A percentile compares a stretch with the other conserved stretches of the same genome.
phyloP scores from a whole-genome alignment of 192 early-diverging fungal genomes.

The Rhizophlyctis rosea region DNA sequence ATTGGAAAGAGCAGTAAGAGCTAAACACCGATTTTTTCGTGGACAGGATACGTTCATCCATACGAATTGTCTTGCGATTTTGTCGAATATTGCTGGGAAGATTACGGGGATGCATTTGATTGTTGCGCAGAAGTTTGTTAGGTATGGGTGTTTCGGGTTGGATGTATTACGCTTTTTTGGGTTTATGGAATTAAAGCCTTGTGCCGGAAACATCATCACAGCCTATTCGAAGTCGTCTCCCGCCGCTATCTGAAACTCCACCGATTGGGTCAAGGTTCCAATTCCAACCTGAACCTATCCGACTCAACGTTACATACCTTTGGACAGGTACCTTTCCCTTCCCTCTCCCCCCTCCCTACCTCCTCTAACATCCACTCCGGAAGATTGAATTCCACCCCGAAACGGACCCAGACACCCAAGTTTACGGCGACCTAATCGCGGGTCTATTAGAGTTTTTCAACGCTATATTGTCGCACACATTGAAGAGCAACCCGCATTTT shows the following conservation, averaged over 20 bases:
- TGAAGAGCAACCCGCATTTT: constrained; percentile 66
- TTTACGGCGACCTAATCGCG: constrained; percentile 66
- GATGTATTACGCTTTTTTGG: neutral
- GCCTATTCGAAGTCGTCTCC: constrained; percentile 65
- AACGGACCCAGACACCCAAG: constrained; percentile 43
- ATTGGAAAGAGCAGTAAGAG: no score
- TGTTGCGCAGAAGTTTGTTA: constrained; percentile 68
- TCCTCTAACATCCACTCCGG: neutral
- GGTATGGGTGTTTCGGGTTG: constrained; percentile 27
- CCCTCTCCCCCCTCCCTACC: neutral
- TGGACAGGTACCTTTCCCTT: neutral
- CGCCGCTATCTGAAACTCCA: constrained; percentile 59
- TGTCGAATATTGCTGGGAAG: constrained; percentile 62
- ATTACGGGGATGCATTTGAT: constrained; percentile 61
- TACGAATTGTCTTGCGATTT: constrained; percentile 58
- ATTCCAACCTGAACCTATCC: neutral
- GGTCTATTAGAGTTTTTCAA: constrained; percentile 73
- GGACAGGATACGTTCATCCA: constrained; percentile 67
- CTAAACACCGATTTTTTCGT: no score
- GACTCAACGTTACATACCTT: neutral
- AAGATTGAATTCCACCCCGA: constrained; percentile 15
- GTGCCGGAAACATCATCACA: no score
- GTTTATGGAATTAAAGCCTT: no score
- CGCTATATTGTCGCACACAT: constrained; percentile 54
- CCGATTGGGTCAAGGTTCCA: constrained; percentile 4